Conservation (phyloP, 2,329 filamentous ascomycete genomes). For the Sporothrix inflata region DNA sequence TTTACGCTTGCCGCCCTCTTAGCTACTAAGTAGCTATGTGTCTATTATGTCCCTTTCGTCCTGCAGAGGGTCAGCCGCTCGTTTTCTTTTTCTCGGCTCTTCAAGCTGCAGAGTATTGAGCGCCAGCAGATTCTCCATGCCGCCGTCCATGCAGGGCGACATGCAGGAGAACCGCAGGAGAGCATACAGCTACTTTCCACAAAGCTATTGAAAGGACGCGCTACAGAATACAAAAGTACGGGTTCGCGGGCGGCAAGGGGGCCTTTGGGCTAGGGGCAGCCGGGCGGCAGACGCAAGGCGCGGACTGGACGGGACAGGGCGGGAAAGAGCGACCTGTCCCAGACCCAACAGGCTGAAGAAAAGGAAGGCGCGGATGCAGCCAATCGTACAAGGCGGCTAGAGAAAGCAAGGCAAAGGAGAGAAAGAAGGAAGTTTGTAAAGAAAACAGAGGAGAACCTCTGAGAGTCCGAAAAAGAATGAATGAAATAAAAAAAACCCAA, state of each 20-base stretch:
- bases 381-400: not conserved
- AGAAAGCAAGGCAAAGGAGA: not conserved
- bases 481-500: not conserved
- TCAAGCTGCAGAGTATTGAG: not conserved
- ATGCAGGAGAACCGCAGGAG: slow-evolving; percentile 22
- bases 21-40: not conserved
- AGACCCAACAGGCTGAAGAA: not conserved
- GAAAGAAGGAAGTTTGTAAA: not conserved
- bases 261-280: not conserved
- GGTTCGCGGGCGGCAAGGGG: not conserved
- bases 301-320: not conserved
- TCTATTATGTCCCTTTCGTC: not conserved
- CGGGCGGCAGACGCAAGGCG: slow-evolving; percentile 13
- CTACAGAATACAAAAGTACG: slow-evolving; percentile 7
- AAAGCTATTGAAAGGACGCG: not conserved
- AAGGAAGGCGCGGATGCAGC: not conserved
- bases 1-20: not conserved
- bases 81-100: not conserved
- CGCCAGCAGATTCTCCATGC: not conserved
- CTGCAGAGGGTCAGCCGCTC: not conserved
- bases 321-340: not conserved
- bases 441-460: not conserved
- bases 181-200: not conserved
- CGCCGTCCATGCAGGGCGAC: slow-evolving; percentile 13
- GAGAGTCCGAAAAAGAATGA: not conserved